Evolutionary conservation across 371 early-diverging fungal species (phyloP), one percentile per base, ranked within the genome.

Genomic region (Mortierella sp.): DNA sequence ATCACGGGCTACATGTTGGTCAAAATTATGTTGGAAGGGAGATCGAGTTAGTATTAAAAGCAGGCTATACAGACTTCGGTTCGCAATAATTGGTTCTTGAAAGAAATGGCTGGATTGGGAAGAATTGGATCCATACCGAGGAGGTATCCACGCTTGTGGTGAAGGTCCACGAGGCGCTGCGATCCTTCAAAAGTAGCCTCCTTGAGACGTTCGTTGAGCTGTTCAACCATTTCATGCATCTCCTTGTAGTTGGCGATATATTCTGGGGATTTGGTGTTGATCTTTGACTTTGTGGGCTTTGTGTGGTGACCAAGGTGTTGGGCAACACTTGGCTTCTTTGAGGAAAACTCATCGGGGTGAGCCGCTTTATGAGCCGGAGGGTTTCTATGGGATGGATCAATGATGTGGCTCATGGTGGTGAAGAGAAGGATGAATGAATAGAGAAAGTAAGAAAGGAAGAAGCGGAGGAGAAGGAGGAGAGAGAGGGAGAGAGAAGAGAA

Each of bases 141-240:
- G 63, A 93, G 70, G 70, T 90, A 93, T 10, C 91, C 91, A 43
- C 94, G 88, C 78, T 89, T 88, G 43, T 89, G 75, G 71, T 93
- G 93, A 32, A 88, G 75, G n/a, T 84, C 84, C 22, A 93, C 68
- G 58, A 87, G 86, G 39, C 89, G 90, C 40, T 86, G 75, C 47
- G 83, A 80, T 39, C 93, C 93, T 77, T 93, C 90, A 26, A 75
- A 75, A 32, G 90, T 88, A 9, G 92, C 90, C 62, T 89, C 87
- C 16, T 84, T 52, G 35, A 93, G 86, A 39, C 90, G 83, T 63
- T 88, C 87, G 66, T 87, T 79, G 32, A 93, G 84, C 49, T 87
- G 81, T 35, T 77, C 85, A 57, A 92, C 83, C 62, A 93, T 69
- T n/a, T 32, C 81, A 45, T 77, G 71, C 93, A 92, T 92, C 68